Base-by-base conservation (phyloP, 2,329 filamentous ascomycete genomes). In the Scedosporium apiospermum region DNA sequence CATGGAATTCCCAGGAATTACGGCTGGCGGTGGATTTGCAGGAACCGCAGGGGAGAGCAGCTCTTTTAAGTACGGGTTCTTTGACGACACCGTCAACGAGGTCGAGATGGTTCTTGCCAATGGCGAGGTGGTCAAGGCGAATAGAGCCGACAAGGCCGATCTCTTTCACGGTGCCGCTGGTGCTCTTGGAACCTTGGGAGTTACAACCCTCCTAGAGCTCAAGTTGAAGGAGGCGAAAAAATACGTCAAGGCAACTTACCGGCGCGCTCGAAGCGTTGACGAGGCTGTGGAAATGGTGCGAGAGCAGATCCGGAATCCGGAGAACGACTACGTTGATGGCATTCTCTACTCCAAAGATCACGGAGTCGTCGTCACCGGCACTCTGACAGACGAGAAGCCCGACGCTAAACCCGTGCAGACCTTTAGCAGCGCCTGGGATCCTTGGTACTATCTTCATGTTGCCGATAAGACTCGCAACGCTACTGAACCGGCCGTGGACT, bases 1-100 rank as follows among this genome's bases (percentile, higher is more conserved):
- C 26, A 89, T 89, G 85, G 88, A 90, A 71, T 91, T 90, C 67
- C 88, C 87, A 0, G 88, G 88, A 41, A 91, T 91, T 72, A 91
- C 88, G 0, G 86, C 84, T 1, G 88, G 88, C 26, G 88, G 88
- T 46, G 88, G 87, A 3, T 90, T 84, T 71, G 85, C 87, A 0
- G 88, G 88, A 9, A 89, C 87, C 0, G 84, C 86, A 0, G 88
- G 88, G 27, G 88, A 91, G 76, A 88, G 84, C 74, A 85, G 80
- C 66, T 85, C 81, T 18, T 91, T 90, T 75, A 80, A 80, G 64
- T 82, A 89, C 70, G 88, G 88, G 49, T 89, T 88, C 74, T 90
- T 91, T 69, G 84, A 90, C 70, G 80, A 82, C 51, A 88, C 81
- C 0, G 78, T 90, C 64, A 78, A 80, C 57, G 76, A 77, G 60